phyloP scores from a whole-genome alignment of 1,139 yeast genomes.

The Magnusiomyces magnusii region DNA sequence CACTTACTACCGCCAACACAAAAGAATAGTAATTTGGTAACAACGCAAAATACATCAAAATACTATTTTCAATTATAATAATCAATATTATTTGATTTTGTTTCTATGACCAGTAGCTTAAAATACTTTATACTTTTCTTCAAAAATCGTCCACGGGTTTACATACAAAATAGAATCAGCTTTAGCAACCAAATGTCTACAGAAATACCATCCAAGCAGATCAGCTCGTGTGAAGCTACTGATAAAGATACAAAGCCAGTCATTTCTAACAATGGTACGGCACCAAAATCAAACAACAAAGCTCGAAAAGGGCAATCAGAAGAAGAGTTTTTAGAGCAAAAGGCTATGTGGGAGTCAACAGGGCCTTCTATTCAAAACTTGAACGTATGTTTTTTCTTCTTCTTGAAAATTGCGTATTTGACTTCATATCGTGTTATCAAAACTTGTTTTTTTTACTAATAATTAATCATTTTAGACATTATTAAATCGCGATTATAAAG shows the following conservation, averaged over 20 bases:
- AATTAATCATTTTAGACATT: slow-evolving; percentile 18
- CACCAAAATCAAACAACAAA: slow-evolving; percentile 11
- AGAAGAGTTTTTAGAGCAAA: slow-evolving; percentile 28
- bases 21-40: background rate
- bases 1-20: background rate
- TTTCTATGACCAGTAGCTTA: background rate
- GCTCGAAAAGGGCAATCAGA: slow-evolving; percentile 31
- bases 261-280: background rate
- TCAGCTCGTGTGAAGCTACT: background rate
- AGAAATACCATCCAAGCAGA: background rate
- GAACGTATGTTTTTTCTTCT: slow-evolving; percentile 15
- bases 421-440: slow-evolving; percentile 11
- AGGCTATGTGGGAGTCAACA: slow-evolving; percentile 21
- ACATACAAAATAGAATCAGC: background rate
- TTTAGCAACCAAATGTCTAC: background rate
- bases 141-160: background rate
- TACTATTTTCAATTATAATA: too few relatives aligned
- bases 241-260: background rate
- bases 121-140: too few relatives aligned
- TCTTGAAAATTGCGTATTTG: background rate
- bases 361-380: slow-evolving; percentile 29
- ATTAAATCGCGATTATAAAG: slow-evolving; percentile 18
- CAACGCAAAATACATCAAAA: background rate
- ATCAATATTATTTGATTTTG: too few relatives aligned
- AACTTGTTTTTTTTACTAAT: background rate